These are phyloP conservation scores for Fusarium sp. DNA, from an alignment of 2,329 filamentous ascomycete species.

Conservation along the genomic window DNA sequence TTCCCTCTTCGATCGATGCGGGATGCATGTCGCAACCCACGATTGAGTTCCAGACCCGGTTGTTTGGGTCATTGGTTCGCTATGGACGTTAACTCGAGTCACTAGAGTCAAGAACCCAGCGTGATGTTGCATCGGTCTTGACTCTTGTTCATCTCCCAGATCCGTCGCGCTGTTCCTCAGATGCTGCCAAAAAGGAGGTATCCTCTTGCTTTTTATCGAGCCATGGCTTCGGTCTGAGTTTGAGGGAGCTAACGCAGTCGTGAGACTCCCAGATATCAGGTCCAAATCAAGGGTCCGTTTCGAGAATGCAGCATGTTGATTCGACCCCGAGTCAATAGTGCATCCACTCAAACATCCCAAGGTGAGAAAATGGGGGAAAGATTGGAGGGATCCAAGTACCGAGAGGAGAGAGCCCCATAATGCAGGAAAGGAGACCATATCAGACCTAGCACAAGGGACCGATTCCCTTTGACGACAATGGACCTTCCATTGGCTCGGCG, in stretches of 20 bases:
- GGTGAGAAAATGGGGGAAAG: constrained; percentile 12
- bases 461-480: neutral
- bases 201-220: constrained; percentile 15
- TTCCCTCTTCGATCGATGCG: constrained; percentile 23
- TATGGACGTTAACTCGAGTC: constrained; percentile 2
- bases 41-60: constrained; percentile 28
- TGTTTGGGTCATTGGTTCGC: constrained; percentile 23
- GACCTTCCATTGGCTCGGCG: neutral
- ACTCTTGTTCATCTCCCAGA: neutral
- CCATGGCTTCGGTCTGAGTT: constrained; percentile 16
- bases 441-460: neutral
- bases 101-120: neutral
- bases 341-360: constrained; percentile 2
- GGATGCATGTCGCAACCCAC: constrained; percentile 26
- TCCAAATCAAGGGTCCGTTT: constrained; percentile 22
- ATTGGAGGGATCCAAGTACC: neutral
- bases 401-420: neutral
- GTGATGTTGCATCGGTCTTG: neutral
- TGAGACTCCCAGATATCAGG: constrained; percentile 24
- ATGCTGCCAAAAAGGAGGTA: neutral
- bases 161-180: neutral
- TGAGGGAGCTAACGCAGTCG: neutral
- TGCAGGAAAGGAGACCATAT: neutral
- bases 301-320: constrained; percentile 14
- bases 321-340: neutral